Evolutionary conservation across 805 yeast species (phyloP).

Genomic region (Candida cerambycidarum): DNA sequence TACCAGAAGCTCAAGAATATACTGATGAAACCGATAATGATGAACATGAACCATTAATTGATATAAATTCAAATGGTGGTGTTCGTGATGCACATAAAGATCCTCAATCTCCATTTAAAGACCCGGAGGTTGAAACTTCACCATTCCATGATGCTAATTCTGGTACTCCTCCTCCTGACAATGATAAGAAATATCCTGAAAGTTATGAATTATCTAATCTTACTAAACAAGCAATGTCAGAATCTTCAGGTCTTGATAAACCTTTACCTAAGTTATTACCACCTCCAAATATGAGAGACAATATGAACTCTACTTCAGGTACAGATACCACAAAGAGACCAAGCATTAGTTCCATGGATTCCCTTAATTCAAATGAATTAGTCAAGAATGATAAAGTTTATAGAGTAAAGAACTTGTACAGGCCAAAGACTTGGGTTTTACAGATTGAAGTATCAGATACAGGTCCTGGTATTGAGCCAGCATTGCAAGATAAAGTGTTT

Average conservation of each 20-base stretch:
- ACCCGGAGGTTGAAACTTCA: not conserved
- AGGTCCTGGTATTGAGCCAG: conserved; percentile 91
- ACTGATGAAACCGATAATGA: conserved; percentile 1
- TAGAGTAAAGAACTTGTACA: conserved; percentile 33
- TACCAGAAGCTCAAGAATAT: conserved; percentile 3
- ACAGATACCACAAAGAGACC: conserved; percentile 14
- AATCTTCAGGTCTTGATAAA: not conserved
- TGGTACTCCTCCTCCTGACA: too few species aligned
- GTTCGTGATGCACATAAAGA: not conserved
- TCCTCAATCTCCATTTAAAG: not conserved
- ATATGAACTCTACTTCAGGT: conserved; percentile 1
- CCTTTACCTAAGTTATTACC: conserved; percentile 9
- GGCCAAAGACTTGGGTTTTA: conserved; percentile 53
- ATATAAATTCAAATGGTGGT: too few species aligned
- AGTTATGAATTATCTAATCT: conserved; percentile 2
- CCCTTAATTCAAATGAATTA: conserved; percentile 26
- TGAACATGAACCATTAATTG: not conserved
- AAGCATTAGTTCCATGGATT: conserved; percentile 13
- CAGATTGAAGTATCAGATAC: conserved; percentile 81
- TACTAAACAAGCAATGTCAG: not conserved
- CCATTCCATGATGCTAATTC: conserved; percentile 1
- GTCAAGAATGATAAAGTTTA: conserved; percentile 36
- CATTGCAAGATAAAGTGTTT: conserved; percentile 78
- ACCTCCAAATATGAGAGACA: conserved; percentile 16
- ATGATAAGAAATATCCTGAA: conserved; percentile 1